A percentile compares a stretch with the other conserved stretches of the same genome.
Conservation (phyloP, 768 basidiomycete genomes). For the Imleria badia region DNA sequence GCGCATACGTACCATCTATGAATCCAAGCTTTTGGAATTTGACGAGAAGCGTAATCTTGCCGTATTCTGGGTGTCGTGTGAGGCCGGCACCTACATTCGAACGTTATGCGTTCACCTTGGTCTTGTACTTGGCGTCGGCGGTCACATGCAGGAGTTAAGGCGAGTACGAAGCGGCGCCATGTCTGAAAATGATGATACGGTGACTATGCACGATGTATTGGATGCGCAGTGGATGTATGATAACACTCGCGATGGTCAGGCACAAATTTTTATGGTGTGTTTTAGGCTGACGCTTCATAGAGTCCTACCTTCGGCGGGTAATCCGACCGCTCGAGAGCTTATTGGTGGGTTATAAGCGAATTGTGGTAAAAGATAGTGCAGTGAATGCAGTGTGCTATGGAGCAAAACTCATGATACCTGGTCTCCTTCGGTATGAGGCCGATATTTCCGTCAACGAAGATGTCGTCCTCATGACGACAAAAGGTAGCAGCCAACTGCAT, state of each 20-base stretch:
- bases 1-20: slow-evolving; percentile 95
- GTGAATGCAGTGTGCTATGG: slow-evolving; percentile 99
- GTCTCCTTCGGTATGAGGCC: slow-evolving; percentile 92
- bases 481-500: slow-evolving; percentile 52
- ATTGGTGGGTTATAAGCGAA: slow-evolving; percentile 94
- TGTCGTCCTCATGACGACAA: slow-evolving; percentile 98
- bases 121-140: slow-evolving; percentile 90
- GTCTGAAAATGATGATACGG: slow-evolving; percentile 97
- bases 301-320: slow-evolving; percentile 93
- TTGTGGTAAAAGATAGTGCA: slow-evolving; percentile 98
- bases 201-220: slow-evolving; percentile 99
- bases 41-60: slow-evolving; percentile 96
- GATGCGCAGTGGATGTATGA: slow-evolving; percentile 99
- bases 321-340: slow-evolving; percentile 94
- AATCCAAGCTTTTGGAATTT: slow-evolving; percentile 93
- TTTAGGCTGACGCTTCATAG: slow-evolving; percentile 41
- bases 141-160: slow-evolving; percentile 99
- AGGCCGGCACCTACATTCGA: slow-evolving; percentile 95
- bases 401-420: slow-evolving; percentile 99
- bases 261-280: slow-evolving; percentile 3
- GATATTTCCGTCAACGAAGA: slow-evolving; percentile 96
- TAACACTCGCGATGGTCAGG: slow-evolving; percentile 89
- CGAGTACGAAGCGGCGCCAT: slow-evolving; percentile 94
- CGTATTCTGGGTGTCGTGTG: slow-evolving; percentile 99
- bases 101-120: slow-evolving; percentile 98